Percentiles rank a stretch among this genome's conserved stretches.
These are phyloP conservation scores for Penicillium sp. DNA, from an alignment of 2,329 filamentous ascomycete genomes.

Conservation along the genomic window DNA sequence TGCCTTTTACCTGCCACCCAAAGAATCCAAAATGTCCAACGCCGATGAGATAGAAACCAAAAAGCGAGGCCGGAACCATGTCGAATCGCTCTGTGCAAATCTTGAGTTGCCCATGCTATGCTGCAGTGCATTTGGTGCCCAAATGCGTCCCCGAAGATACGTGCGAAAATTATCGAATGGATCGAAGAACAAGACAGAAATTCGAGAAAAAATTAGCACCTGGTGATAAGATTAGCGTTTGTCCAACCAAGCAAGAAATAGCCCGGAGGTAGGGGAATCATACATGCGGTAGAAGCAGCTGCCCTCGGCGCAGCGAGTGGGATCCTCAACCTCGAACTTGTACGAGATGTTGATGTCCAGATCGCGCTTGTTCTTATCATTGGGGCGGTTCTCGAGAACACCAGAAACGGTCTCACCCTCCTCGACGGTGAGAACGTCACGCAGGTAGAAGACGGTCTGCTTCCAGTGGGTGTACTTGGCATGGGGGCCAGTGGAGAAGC, in stretches of 20 bases:
- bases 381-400: constrained; percentile 79
- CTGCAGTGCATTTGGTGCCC: constrained; percentile 28
- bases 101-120: constrained; percentile 35
- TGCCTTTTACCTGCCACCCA: constrained; percentile 43
- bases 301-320: constrained; percentile 68
- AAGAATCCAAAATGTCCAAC: constrained; percentile 26
- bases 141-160: constrained; percentile 23
- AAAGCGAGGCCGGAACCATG: constrained; percentile 38
- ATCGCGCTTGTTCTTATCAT: constrained; percentile 90
- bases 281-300: constrained; percentile 75
- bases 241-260: background rate
- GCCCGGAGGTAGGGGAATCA: constrained; percentile 15
- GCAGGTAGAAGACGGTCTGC: constrained; percentile 97
- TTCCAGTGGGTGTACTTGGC: constrained; percentile 99
- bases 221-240: constrained; percentile 2
- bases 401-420: constrained; percentile 78
- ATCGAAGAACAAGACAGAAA: constrained; percentile 19
- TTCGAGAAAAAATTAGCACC: constrained; percentile 29
- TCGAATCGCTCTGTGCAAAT: constrained; percentile 29
- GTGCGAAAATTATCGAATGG: constrained; percentile 18
- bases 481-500: constrained; percentile 95
- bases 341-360: constrained; percentile 89
- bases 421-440: constrained; percentile 89
- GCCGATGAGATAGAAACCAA: constrained; percentile 33
- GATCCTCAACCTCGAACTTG: constrained; percentile 74